Evolutionary conservation across 495 filamentous ascomycete genomes (phyloP), one percentile per base, ranked within the genome.

Genomic region (Tricharina praecox): DNA sequence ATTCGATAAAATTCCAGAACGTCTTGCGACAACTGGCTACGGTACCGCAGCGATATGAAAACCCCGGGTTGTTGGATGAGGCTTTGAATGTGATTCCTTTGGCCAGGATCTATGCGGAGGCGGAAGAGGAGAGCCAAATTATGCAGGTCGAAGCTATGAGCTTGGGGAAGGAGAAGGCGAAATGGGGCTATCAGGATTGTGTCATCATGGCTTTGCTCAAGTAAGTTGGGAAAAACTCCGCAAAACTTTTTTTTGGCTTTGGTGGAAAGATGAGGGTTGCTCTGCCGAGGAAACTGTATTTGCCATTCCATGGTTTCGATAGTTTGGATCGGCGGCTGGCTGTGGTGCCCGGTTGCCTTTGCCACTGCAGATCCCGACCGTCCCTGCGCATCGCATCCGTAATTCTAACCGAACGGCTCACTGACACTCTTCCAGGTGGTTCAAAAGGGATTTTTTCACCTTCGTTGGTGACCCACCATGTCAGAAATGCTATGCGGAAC

Each of bases 131-230:
- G 61, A 76, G 72, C 45, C 80, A 94, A 54, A 77, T 95, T 32
- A 66, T 93, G 48, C 74, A 81, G 54, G 90, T 85, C 0, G 74
- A 88, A 61, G 88, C 90, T 8, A 81, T 78, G 55, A 88, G 82
- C 53, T 72, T 93, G 59, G 82, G 80, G 2, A 73, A 78, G 40
- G 75, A 75, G 48, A 82, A 79, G 56, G 75, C 88, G 13, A 83
- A 90, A 72, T 99, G 92, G 92, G 87, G 85, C 11, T 94, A 95
- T 58, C 92, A 96, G 64, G 90, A 99, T 67, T 99, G 88, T 67
- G 83, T 95, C 24, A 80, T 99, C 54, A 77, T 81, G 55, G 82
- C 90, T 50, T 68, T 99, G 50, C 66, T 95, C 49, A 86, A 77
- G 85, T 82, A 54, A 56, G 68, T 62, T 39, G 21, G n/a, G n/a